Percentiles rank a stretch among this genome's conserved stretches.
These are phyloP conservation scores for Priceomyces haplophilus DNA, from an alignment of 805 yeast species.

Conservation along the genomic window DNA sequence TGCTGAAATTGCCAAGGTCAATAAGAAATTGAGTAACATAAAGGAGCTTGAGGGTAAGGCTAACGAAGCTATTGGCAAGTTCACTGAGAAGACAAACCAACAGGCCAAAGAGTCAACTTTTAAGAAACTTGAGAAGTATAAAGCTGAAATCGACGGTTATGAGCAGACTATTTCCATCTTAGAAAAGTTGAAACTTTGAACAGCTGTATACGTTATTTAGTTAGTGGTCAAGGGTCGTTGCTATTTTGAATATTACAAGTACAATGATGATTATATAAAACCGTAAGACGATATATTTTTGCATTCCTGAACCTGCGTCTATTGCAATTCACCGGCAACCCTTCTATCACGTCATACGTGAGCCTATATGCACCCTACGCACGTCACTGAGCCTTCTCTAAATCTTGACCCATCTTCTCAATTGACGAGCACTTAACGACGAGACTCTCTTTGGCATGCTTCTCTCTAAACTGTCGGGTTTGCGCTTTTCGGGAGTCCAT, in stretches of 20 bases:
- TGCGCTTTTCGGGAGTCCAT: too few species aligned
- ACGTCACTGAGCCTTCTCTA: too few species aligned
- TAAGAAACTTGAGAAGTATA: conserved; percentile 62
- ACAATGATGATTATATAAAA: neutral
- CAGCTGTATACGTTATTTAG: neutral
- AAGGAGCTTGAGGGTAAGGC: conserved; percentile 57
- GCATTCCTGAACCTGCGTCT: neutral
- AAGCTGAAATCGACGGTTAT: conserved; percentile 88
- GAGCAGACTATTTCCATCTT: conserved; percentile 82
- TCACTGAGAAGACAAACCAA: conserved; percentile 77
- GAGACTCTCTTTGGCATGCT: too few species aligned
- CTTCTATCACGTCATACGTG: too few species aligned
- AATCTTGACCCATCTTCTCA: too few species aligned
- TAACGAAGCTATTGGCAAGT: conserved; percentile 76
- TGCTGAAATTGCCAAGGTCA: conserved; percentile 81
- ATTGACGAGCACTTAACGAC: too few species aligned
- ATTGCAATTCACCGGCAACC: too few species aligned
- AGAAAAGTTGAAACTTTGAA: conserved; percentile 62
- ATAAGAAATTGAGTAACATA: conserved; percentile 69
- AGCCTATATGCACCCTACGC: too few species aligned
- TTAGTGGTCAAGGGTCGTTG: neutral
- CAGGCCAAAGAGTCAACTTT: conserved; percentile 77
- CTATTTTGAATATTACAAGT: neutral
- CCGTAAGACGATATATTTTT: neutral
- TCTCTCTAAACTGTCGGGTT: too few species aligned